A percentile compares a stretch with the other conserved stretches of the same genome.
Evolutionary conservation across 495 filamentous ascomycete species (phyloP).

Genomic region (Xylaria cubensis): DNA sequence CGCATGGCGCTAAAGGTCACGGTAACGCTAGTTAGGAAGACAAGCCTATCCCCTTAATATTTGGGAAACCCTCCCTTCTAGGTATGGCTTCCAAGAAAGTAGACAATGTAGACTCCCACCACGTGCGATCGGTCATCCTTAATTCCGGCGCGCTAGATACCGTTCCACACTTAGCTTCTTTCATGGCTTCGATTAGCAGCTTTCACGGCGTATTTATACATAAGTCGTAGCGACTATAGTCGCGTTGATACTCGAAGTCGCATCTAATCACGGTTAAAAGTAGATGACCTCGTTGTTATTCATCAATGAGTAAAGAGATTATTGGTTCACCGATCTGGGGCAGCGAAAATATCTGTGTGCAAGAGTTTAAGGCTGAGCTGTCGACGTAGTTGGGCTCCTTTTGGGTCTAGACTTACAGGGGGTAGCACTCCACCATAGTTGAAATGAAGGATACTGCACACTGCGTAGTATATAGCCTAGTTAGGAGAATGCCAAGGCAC

Average conservation of each 20-base stretch:
- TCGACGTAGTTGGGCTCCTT: background rate
- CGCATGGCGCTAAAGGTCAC: background rate
- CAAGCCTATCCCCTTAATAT: background rate
- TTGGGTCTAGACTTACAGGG: background rate
- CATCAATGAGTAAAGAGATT: background rate
- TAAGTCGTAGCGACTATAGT: background rate
- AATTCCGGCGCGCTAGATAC: background rate
- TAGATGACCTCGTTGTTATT: background rate
- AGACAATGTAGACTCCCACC: background rate
- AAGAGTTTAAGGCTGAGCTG: constrained; percentile 11
- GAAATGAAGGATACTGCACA: background rate
- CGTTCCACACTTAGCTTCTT: background rate
- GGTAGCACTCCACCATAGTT: background rate
- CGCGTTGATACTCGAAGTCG: background rate
- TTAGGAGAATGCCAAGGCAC: no score
- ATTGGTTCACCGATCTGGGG: background rate
- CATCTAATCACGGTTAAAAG: background rate
- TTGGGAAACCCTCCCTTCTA: background rate
- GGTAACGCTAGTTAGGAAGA: background rate
- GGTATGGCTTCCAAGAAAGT: background rate
- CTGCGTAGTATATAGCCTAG: no score
- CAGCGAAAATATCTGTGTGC: background rate
- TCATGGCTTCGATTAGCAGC: background rate
- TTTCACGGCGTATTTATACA: background rate
- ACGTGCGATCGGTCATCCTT: background rate